Evolutionary conservation across 257 asterid species (phyloP), one percentile per base, ranked within the genome.

Genomic region (Lithospermum erythrorhizon): DNA sequence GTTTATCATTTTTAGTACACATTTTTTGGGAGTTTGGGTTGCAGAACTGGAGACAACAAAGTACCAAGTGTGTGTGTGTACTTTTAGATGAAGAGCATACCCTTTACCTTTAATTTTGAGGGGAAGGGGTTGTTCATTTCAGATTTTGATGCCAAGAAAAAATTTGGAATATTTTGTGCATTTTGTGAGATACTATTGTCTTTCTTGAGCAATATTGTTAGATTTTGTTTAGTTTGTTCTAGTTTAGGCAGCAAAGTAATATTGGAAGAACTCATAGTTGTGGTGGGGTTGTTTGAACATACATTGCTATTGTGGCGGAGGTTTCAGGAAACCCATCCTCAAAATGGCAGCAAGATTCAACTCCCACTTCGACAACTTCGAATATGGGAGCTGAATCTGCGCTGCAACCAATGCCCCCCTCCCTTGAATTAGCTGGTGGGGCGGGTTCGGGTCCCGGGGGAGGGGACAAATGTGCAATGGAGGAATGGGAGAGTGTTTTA

Each of bases 21-120:
- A 41, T 41, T 13, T 41, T 41, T 27, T 27, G 32, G 16, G 49
- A 53, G 17, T 65, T 24, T 56, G 59, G 17, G 67, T 24, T 56
- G 59, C 30, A 27, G 57, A 65, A 27, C 67, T 73, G 82, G 78
- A 62, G 75, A 59, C 56, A 54, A 64, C 69, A 72, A 51, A 27
- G 66, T 62, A 29, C 45, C 17, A 22, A 23, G 20, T 18, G 62
- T 61, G 77, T 74, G 77, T 67, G 32, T 25, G 53, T 59, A 71
- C 63, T 57, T 23, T 67, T 76, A 82, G 82, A 86, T 82, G 95
- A 88, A 79, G 95, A 88, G 91, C 77, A 88, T 83, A 87, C 96
- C 99, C 97, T 88, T 91, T 69, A 84, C 96, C 96, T 84, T 79
- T 78, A 87, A 83, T 68, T 83, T 82, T 80, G 76, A 86, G 85